Percentiles rank a stretch among this genome's conserved stretches.
Conservation (phyloP, 2,329 filamentous ascomycete genomes). For the Curvularia sp. region DNA sequence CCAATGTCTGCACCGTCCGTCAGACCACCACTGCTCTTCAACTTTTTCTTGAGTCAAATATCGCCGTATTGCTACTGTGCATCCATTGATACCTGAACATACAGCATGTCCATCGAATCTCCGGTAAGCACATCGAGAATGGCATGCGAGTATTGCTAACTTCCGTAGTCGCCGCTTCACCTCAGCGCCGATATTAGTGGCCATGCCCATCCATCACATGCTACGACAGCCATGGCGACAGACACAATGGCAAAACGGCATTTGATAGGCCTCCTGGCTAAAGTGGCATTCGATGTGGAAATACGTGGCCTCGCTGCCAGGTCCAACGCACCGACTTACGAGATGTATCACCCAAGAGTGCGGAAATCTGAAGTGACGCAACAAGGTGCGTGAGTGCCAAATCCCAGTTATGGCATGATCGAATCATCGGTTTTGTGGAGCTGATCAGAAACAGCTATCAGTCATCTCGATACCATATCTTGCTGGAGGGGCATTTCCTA, state of each 20-base stretch:
- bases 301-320: slow-evolving; percentile 27
- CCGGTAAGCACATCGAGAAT: slow-evolving; percentile 3
- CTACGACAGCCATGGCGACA: not conserved
- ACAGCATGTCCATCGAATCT: slow-evolving; percentile 8
- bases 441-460: slow-evolving; percentile 22
- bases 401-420: not conserved
- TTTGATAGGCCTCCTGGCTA: slow-evolving; percentile 16
- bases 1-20: not conserved
- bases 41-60: not conserved
- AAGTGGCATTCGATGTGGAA: slow-evolving; percentile 24
- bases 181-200: not conserved
- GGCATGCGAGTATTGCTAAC: not conserved
- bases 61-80: slow-evolving; percentile 15
- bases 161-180: slow-evolving; percentile 11
- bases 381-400: slow-evolving; percentile 12
- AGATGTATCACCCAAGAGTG: slow-evolving; percentile 35
- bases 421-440: not conserved
- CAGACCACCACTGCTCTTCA: not conserved
- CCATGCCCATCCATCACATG: slow-evolving; percentile 31
- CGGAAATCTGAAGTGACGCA: slow-evolving; percentile 29
- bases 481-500: slow-evolving; percentile 48
- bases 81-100: slow-evolving; percentile 10
- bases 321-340: slow-evolving; percentile 13
- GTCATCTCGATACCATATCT: slow-evolving; percentile 45
- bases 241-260: not conserved